A percentile compares a stretch with the other conserved stretches of the same genome.
Conservation (phyloP, 441 rosid genomes). For the Monsonia emarginata region DNA sequence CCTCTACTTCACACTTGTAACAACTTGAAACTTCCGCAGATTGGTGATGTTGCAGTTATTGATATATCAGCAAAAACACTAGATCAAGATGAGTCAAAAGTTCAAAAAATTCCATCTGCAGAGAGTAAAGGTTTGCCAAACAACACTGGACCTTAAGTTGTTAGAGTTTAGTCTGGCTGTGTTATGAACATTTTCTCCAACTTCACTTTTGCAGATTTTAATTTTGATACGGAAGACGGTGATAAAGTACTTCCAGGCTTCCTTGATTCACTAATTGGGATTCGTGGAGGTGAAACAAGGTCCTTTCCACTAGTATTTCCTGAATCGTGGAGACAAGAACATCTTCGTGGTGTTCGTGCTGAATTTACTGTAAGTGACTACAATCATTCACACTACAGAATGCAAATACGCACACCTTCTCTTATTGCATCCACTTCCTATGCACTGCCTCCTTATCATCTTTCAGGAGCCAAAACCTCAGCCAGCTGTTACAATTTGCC, state of each 20-base stretch:
- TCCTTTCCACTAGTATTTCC: slow-evolving; percentile 72
- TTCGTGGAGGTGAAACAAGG: slow-evolving; percentile 58
- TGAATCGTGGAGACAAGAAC: slow-evolving; percentile 80
- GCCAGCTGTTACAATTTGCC: too few species aligned
- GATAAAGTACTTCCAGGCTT: slow-evolving; percentile 74
- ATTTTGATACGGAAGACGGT: slow-evolving; percentile 83
- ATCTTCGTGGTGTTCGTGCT: slow-evolving; percentile 69
- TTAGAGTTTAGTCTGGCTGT: slow-evolving; percentile 8
- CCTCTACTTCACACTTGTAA: background rate
- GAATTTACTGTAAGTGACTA: slow-evolving; percentile 65
- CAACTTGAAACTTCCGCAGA: slow-evolving; percentile 33
- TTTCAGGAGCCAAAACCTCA: too few species aligned
- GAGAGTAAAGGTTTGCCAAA: slow-evolving; percentile 67
- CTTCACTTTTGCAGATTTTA: slow-evolving; percentile 43
- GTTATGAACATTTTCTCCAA: slow-evolving; percentile 2
- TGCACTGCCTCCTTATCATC: too few species aligned
- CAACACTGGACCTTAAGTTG: slow-evolving; percentile 12
- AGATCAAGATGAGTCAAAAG: too few species aligned
- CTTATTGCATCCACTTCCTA: too few species aligned
- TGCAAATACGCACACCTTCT: too few species aligned
- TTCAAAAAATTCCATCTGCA: slow-evolving; percentile 62
- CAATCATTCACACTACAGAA: too few species aligned
- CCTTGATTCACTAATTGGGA: slow-evolving; percentile 58
- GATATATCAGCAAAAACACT: slow-evolving; percentile 73
- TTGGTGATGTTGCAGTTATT: slow-evolving; percentile 70